Evolutionary conservation across 1,139 yeast genomes (phyloP), one percentile per base, ranked within the genome.

Genomic region (Torulaspora globosa): DNA sequence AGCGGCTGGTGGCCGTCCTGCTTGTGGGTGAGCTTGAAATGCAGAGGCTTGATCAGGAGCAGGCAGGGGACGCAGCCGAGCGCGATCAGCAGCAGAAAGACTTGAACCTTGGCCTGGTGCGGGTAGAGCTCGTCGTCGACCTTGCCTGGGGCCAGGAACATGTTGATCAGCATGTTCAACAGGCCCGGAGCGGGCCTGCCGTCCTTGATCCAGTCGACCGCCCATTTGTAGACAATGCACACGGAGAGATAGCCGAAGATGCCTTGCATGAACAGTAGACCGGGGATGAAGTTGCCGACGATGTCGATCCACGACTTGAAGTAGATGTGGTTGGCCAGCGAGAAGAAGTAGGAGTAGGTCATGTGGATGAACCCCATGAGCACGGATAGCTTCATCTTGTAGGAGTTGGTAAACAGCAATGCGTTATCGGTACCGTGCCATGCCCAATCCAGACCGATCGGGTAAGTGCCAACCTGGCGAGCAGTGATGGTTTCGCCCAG

Each of bases 351-450:
- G 2, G 96, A 87, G 68, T 92, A 92, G 35, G 89, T 78, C 99
- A 92, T 92, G 67, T 92, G 99, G 34, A 78, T 74, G 65, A 84
- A 90, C 11, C 99, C 99, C 94, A 92, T 86, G 56, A 94, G 73
- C 50, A 92, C 85, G 2, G 97, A 89, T 51, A 92, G 71, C 65
- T 92, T 92, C 99, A 92, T 92, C 72, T 92, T 92, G 70, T 87
- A 90, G 1, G 97, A 89, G 68, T 92, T 92, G 41, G 96, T 81
- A 68, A 92, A 92, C 47, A 92, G 71, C 60, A 92, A 74, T 52
- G 84, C 85, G 68, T 94, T 94, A 51, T 92, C 97, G 32, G 97
- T 79, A 2, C 97, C 97, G 64, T 92, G 98, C 99, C 99, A 92
- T 12, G 84, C 86, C 70, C 88, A 87, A 68, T 92, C 99, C 39